Evolutionary conservation across 371 early-diverging fungal species (phyloP), one percentile per base, ranked within the genome.

Genomic region (Chytridium lagenaria): DNA sequence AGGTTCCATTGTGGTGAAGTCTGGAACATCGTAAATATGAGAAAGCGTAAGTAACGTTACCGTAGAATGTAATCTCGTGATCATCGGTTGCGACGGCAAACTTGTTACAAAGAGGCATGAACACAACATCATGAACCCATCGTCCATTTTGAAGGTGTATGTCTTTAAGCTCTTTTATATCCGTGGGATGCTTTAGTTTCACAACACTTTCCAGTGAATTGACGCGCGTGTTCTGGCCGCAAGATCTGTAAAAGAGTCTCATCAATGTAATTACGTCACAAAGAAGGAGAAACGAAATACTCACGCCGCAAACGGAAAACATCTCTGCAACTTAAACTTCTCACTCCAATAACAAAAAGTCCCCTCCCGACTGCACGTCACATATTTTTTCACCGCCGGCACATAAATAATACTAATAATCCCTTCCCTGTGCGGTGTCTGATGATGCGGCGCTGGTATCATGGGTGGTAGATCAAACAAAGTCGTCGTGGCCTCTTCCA

Each of bases 271-370:
- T 3, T 12, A 16, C 15, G 39, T 23, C 5, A 66, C 37, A 71
- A 31, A 50, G 16, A 39, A 49, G 70, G 22, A 40, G 50, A 26
- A 10, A 55, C n/a, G 30, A 70, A 10, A 26, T 50, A 73, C 68
- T 19, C 39, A 82, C 85, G 79, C 78, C 19, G 77, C 77, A 66
- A 75, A 76, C 31, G 51, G 10, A 65, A 77, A 84, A 22, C 75
- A 74, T 38, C 80, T 39, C 74, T 86, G 86, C 59, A 86, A 49
- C 72, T 83, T 83, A 31, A 83, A 70, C 36, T 75, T 76, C 36
- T 86, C 86, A 40, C 77, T 82, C 84, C 84, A 86, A 44, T 69
- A 74, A 57, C 84, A 82, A 5, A 86, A 63, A 0, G 78, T 81
- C 12, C 83, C 86, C 12, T 86, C 86, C 34, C 86, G 57, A 38